Conservation (phyloP, 306 rosid genomes). For the Begonia fuchsioides region DNA sequence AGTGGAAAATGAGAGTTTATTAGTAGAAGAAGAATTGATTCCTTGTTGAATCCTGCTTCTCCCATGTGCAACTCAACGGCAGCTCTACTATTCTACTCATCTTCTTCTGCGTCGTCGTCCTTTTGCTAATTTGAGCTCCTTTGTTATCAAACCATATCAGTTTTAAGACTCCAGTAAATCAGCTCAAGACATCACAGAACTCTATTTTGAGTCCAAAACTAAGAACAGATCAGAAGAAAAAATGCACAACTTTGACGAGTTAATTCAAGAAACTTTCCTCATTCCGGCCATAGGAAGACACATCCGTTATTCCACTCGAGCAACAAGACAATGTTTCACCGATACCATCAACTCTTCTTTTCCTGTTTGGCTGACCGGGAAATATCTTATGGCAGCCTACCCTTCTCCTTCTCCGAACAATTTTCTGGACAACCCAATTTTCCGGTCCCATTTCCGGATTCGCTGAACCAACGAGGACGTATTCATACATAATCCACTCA, state of each 20-base stretch:
- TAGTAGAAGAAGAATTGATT: too few relatives aligned
- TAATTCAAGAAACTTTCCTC: slow-evolving; percentile 14
- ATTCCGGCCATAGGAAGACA: slow-evolving; percentile 10
- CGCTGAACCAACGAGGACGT: slow-evolving; percentile 13
- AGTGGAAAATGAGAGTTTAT: too few relatives aligned
- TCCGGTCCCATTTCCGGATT: background rate
- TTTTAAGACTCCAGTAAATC: too few relatives aligned
- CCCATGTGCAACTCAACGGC: too few relatives aligned
- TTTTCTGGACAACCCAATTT: background rate
- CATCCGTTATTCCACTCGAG: slow-evolving; percentile 18
- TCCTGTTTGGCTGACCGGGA: background rate
- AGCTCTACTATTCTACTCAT: too few relatives aligned
- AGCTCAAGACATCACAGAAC: background rate
- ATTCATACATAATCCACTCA: slow-evolving; percentile 47
- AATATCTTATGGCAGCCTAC: background rate
- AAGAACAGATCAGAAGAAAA: background rate
- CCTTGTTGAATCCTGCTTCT: too few relatives aligned
- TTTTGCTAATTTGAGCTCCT: slow-evolving; percentile 27
- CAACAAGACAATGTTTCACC: slow-evolving; percentile 19
- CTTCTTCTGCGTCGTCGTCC: slow-evolving; percentile 8
- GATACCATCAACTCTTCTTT: slow-evolving; percentile 19
- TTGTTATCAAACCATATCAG: slow-evolving; percentile 1
- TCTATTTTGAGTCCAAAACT: background rate
- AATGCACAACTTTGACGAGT: slow-evolving; percentile 4
- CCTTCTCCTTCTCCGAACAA: slow-evolving; percentile 12